A percentile compares a stretch with the other conserved stretches of the same genome.
phyloP scores from a whole-genome alignment of 345 rosid genomes.

The Turnera subulata region DNA sequence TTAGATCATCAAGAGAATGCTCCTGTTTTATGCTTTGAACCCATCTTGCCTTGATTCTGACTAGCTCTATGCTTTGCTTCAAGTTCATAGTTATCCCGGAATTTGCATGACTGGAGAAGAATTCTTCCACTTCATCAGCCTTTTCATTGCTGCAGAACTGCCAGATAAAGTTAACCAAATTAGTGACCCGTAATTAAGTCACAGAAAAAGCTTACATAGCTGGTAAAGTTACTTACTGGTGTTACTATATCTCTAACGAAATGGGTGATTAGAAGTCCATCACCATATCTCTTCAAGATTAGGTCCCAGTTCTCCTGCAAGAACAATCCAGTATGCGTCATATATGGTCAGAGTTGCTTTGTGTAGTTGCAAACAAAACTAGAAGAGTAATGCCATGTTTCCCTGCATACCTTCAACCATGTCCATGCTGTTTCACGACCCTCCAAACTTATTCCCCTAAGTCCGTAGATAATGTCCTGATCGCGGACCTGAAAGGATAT shows the following conservation, averaged over 20 bases:
- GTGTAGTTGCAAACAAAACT: no score
- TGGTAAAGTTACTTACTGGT: no score
- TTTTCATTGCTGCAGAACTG: no score
- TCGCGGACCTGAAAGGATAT: constrained; percentile 72
- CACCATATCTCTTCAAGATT: constrained; percentile 58
- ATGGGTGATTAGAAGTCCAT: constrained; percentile 67
- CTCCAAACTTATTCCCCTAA: constrained; percentile 63
- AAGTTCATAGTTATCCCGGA: constrained; percentile 69
- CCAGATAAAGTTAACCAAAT: no score
- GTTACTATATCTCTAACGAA: constrained; percentile 68
- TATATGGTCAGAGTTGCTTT: no score
- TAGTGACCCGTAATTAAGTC: no score
- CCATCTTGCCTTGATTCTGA: constrained; percentile 73
- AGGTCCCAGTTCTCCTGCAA: constrained; percentile 74
- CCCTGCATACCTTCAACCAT: constrained; percentile 75
- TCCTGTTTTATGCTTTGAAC: constrained; percentile 59
- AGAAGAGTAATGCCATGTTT: no score
- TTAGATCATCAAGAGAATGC: constrained; percentile 19
- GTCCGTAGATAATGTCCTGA: constrained; percentile 80
- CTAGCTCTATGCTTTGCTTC: constrained; percentile 88
- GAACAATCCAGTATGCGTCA: no score
- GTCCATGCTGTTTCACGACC: constrained; percentile 94
- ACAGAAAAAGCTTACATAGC: no score
- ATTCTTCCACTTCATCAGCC: constrained; percentile 75
- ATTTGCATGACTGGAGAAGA: constrained; percentile 54